Evolutionary conservation across 2,329 filamentous ascomycete species (phyloP), one percentile per base, ranked within the genome.

Genomic region (Hypoxylon sp.): DNA sequence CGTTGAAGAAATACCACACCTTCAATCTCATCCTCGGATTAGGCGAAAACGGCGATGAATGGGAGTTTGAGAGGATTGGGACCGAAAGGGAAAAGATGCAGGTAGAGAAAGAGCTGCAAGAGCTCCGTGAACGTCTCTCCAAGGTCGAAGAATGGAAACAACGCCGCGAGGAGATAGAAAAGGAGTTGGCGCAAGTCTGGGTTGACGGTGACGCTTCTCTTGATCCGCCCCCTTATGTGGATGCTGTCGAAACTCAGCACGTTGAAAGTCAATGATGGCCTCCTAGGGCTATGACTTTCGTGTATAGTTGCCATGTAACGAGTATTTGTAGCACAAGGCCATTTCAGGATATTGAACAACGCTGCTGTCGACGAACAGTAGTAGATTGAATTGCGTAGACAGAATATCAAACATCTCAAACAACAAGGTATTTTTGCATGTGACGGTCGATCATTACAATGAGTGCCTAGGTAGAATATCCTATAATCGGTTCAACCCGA

Each of bases 1-100:
- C 93, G 21, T 86, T 99, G 63, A 98, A 98, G 80, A 94, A 95
- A 76, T 98, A 98, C 77, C 96, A 99, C 81, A 94, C 90, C 0
- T 98, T 90, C 80, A 97, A 97, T 73, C 89, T 99, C 9, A 91
- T 90, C 2, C 88, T 99, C 3, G 94, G 94, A 28, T 82, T 92
- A 65, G 95, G 94, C 56, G 89, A 92, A 14, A 87, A 89, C 55
- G 93, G 91, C n/a, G 91, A 93, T 60, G 91, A 92, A 75, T 98
- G 96, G 93, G 91, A 95, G 72, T 92, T 97, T 79, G 92, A 98
- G 79, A 89, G 93, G 62, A 98, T 99, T 72, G 96, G 96, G 63
- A 98, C 94, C 0, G 93, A 94, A 76, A 89, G 91, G 65, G 96
- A 99, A 83, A 97, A 98, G 82, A 90, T 94, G 79, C 92, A 93